Conservation (phyloP, 305 asterid species). For the Plantago rigida region DNA sequence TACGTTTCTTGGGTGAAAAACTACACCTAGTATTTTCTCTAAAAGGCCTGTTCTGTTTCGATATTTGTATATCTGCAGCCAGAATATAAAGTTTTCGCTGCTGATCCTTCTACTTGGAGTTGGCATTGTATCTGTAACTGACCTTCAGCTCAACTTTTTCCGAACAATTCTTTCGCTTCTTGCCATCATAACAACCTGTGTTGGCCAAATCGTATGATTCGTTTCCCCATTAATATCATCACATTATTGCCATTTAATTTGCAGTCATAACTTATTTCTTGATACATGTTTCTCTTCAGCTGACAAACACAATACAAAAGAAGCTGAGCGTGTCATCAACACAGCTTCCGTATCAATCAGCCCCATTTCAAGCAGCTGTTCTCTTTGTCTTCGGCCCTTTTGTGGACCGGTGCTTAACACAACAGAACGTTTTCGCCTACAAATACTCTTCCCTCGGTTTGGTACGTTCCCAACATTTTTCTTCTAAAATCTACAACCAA, state of each 20-base stretch:
- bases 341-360: slow-evolving; percentile 72
- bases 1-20: background rate
- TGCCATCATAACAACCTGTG: slow-evolving; percentile 76
- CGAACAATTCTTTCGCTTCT: slow-evolving; percentile 70
- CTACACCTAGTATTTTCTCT: background rate
- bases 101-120: slow-evolving; percentile 59
- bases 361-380: slow-evolving; percentile 82
- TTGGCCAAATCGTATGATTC: slow-evolving; percentile 70
- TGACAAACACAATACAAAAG: slow-evolving; percentile 85
- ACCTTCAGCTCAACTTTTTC: slow-evolving; percentile 78
- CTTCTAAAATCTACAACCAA: background rate
- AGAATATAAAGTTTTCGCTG: slow-evolving; percentile 56
- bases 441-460: slow-evolving; percentile 53
- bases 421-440: slow-evolving; percentile 58
- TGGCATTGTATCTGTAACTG: slow-evolving; percentile 77
- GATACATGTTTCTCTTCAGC: slow-evolving; percentile 36
- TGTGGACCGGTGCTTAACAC: slow-evolving; percentile 63
- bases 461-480: slow-evolving; percentile 31
- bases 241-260: background rate
- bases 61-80: slow-evolving; percentile 34
- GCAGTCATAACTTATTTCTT: slow-evolving; percentile 5
- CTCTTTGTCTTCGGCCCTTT: slow-evolving; percentile 63
- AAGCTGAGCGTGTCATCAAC: slow-evolving; percentile 74
- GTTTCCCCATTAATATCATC: background rate
- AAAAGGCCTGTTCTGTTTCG: background rate